These are phyloP conservation scores for Huntiella omanensis DNA, from an alignment of 2,329 filamentous ascomycete genomes.

Conservation along the genomic window DNA sequence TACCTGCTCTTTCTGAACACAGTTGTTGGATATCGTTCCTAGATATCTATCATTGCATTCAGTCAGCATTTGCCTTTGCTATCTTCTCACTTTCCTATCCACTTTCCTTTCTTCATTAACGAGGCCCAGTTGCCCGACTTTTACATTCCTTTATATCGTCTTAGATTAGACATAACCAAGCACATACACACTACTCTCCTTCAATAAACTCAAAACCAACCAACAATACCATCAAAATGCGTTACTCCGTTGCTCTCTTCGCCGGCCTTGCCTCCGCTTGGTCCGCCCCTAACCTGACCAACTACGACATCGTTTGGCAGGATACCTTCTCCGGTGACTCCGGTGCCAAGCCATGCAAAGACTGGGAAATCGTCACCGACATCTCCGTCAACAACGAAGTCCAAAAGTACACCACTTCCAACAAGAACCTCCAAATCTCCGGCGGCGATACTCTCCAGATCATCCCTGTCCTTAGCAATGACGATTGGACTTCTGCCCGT, in stretches of 20 bases:
- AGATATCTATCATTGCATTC: not conserved
- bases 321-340: conserved; percentile 24
- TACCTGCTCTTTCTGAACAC: too few relatives aligned
- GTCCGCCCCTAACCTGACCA: conserved; percentile 21
- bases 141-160: conserved; percentile 2
- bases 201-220: not conserved
- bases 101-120: not conserved
- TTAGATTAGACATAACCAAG: not conserved
- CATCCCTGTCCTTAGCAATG: conserved; percentile 24
- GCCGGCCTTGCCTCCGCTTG: conserved; percentile 19
- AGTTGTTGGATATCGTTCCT: too few relatives aligned
- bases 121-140: conserved; percentile 1
- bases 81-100: not conserved
- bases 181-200: not conserved
- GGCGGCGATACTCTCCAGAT: conserved; percentile 32
- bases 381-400: conserved; percentile 32
- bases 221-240: conserved; percentile 1
- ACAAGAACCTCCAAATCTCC: conserved; percentile 29
- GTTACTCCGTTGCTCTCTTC: conserved; percentile 13
- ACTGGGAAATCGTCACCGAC: conserved; percentile 25
- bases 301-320: conserved; percentile 23
- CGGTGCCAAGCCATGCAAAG: conserved; percentile 19
- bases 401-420: conserved; percentile 28
- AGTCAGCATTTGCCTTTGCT: too few relatives aligned
- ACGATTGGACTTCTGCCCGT: conserved; percentile 34